phyloP scores from a whole-genome alignment of 441 rosid species.

The Jatropha podagrica region DNA sequence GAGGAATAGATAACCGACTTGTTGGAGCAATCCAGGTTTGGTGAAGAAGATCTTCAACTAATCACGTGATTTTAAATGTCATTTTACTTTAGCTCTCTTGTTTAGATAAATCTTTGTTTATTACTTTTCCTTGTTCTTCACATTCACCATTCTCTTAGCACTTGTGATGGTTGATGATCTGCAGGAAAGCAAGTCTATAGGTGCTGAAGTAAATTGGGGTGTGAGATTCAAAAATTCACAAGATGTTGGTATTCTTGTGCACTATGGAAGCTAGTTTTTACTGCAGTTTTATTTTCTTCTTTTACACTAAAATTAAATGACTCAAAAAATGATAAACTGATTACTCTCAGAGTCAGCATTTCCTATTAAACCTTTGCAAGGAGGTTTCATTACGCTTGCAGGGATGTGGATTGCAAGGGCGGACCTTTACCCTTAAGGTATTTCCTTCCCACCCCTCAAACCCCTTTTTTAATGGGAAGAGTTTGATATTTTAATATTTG shows the following conservation, averaged over 20 bases:
- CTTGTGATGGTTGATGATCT: constrained; percentile 28
- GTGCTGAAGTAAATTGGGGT: constrained; percentile 98
- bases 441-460: not conserved
- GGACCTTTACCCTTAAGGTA: constrained; percentile 89
- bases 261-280: constrained; percentile 17
- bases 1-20: constrained; percentile 81
- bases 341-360: constrained; percentile 59
- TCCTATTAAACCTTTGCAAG: constrained; percentile 78
- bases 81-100: constrained; percentile 3
- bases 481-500: not conserved
- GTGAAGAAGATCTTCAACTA: constrained; percentile 9
- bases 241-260: constrained; percentile 55
- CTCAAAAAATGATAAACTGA: constrained; percentile 19
- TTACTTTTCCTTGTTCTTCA: constrained; percentile 7
- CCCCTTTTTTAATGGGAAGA: not conserved
- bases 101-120: constrained; percentile 15
- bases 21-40: constrained; percentile 82
- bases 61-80: not conserved
- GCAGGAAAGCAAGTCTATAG: constrained; percentile 92
- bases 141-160: constrained; percentile 7
- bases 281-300: constrained; percentile 8
- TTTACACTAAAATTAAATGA: constrained; percentile 7
- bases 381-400: constrained; percentile 88
- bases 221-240: constrained; percentile 79
- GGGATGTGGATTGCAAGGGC: constrained; percentile 84